Conservation (phyloP, 2,329 filamentous ascomycete species). For the Xylaria sp. region DNA sequence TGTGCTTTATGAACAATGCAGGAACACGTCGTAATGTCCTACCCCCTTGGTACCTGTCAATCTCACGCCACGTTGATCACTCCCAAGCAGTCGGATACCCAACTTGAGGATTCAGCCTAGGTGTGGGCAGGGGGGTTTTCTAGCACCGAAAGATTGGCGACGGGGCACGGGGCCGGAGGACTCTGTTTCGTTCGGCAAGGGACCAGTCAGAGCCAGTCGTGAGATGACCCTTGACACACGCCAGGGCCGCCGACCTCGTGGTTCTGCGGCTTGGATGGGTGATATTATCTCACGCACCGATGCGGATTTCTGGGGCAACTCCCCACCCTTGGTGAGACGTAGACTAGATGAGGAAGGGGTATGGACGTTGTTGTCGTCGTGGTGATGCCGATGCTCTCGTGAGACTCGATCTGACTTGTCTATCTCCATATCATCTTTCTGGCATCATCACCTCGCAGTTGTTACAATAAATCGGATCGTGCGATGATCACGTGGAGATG, state of each 20-base stretch:
- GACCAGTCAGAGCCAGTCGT: conserved; percentile 22
- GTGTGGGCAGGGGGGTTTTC: background rate
- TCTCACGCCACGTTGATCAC: conserved; percentile 24
- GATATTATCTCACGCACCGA: conserved; percentile 24
- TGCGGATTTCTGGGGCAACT: conserved; percentile 19
- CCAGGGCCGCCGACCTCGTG: conserved; percentile 15
- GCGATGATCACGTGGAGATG: background rate
- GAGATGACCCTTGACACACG: background rate
- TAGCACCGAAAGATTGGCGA: conserved; percentile 4
- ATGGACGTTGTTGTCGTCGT: conserved; percentile 4
- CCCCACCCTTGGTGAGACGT: conserved; percentile 5
- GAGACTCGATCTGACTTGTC: conserved; percentile 15
- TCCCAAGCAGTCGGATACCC: conserved; percentile 28
- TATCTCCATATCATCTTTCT: conserved; percentile 4
- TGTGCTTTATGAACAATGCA: conserved; percentile 7
- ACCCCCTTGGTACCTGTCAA: conserved; percentile 4
- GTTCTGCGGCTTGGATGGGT: conserved; percentile 21
- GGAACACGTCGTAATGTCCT: conserved; percentile 16
- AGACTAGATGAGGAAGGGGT: background rate
- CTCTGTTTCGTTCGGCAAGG: conserved; percentile 19
- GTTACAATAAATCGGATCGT: background rate
- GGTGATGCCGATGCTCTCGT: conserved; percentile 4
- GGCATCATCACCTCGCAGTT: background rate
- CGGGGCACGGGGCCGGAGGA: background rate
- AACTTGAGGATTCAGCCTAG: conserved; percentile 6